Base-by-base conservation (phyloP, 106 monocot genomes). In the Dactylorhiza incarnata region DNA sequence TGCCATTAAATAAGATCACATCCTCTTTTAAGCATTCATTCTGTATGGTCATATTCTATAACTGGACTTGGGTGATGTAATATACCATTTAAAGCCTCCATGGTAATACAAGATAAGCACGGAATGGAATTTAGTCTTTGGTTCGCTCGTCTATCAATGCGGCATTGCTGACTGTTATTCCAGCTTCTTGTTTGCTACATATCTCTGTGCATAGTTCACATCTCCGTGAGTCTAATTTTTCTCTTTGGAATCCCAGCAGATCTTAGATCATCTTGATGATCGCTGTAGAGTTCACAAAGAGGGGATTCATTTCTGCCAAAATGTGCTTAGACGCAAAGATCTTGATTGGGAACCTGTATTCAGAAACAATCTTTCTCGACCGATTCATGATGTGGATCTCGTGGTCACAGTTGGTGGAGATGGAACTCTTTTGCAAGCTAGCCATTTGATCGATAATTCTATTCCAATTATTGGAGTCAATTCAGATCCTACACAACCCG, bases 341-440 rank as follows among this genome's bases (percentile, higher is more conserved):
- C 74, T 91, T 76, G 87, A 97, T 48, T 97, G 89, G 89, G 77
- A 85, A 16, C 55, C 80, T 43, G 20, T 91, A 15, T 26, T 83
- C 50, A 84, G 91, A 2, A 89, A 81, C 74, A 48, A 93, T 75
- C 74, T 93, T 63, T 89, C 86, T 19, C 79, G 77, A 59, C 86
- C 86, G 78, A 89, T 97, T 74, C 78, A 29, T 29, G 53, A 82
- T 48, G 82, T 83, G n/a, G 97, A 97, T 80, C 87, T 97, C 65
- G 94, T 94, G 22, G 74, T 97, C 49, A 88, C 97, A 49, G 78
- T 97, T 75, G 97, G 97, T 68, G 97, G 97, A 5, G 94, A 97
- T 80, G 97, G 97, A 75, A 97, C 94, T 68, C 91, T 97, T 80
- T 63, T 97, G 51, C 86, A 79, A 43, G 89, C 89, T 7, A 99